Base-by-base conservation (phyloP, 2,329 filamentous ascomycete species). In the Fragosphaeria purpurea region DNA sequence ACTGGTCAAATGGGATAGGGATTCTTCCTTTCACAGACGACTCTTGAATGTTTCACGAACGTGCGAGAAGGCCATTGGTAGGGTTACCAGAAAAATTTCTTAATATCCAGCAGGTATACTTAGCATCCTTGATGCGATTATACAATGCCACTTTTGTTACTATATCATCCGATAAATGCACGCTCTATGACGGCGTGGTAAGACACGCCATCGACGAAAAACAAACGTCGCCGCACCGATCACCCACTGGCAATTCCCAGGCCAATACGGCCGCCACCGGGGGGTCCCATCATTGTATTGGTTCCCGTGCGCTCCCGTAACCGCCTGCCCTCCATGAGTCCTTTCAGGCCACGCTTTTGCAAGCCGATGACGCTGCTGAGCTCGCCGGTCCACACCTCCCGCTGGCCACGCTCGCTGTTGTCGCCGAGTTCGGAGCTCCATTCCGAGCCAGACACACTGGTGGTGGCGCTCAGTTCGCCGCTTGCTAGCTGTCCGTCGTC, bases 301-400 rank as follows among this genome's bases (percentile, higher is more conserved):
- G 72, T 76, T 8, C 74, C 75, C 4, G 73, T 75, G 56, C 88
- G 74, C 65, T 95, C 88, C 43, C 90, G 75, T 72, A 96, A 82
- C 53, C 91, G 76, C 43, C 91, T 74, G 4, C 91, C 91, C 66
- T 97, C 93, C 93, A 98, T 97, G 58, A 98, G 67, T 0, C 93
- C 93, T 53, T 91, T 76, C 38, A 98, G 67, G 0, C 93, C 93
- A 49, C 93, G 77, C 72, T 98, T 98, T 72, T 98, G 93, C 56
- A 98, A 65, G 0, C 93, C 93, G 58, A 98, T 95, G 3, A 97
- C 91, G 46, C 88, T 88, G 69, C 86, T 90, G 37, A 91, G 67
- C 70, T 94, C 80, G 52, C 85, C 83, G 60, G 77, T 72, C 91
- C 93, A 98, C 0, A 91, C 73, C 57, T 89, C 85, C 11, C 78